These are phyloP conservation scores for Linderniella brevidens DNA, from an alignment of 257 asterid genomes.

Conservation along the genomic window DNA sequence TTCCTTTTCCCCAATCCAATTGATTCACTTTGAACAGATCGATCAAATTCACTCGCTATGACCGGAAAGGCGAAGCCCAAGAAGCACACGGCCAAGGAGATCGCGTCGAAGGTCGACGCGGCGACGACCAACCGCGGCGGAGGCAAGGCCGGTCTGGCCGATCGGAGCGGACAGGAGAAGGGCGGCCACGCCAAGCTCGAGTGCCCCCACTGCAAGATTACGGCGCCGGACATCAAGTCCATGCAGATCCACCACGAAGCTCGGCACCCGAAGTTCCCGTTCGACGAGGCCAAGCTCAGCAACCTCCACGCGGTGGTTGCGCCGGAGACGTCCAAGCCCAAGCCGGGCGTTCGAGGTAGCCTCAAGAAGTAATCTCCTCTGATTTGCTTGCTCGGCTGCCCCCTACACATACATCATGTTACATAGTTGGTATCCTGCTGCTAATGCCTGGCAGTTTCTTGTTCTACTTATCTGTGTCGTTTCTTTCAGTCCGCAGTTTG, in stretches of 20 bases:
- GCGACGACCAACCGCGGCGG: slow-evolving; percentile 83
- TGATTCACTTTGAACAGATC: background rate
- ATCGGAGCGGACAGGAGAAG: slow-evolving; percentile 46
- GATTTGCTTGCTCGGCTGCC: too few relatives aligned
- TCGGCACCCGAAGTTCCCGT: slow-evolving; percentile 63
- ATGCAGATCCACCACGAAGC: slow-evolving; percentile 93
- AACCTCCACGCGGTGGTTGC: slow-evolving; percentile 39
- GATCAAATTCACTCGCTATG: slow-evolving; percentile 21
- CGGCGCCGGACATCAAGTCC: slow-evolving; percentile 73
- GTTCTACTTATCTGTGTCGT: too few relatives aligned
- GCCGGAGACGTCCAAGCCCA: slow-evolving; percentile 34
- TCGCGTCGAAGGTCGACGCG: slow-evolving; percentile 58
- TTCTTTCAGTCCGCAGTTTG: too few relatives aligned
- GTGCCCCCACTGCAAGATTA: slow-evolving; percentile 72
- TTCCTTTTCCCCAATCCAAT: too few relatives aligned
- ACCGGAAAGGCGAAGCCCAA: slow-evolving; percentile 89
- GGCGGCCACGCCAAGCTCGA: slow-evolving; percentile 88
- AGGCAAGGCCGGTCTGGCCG: slow-evolving; percentile 65
- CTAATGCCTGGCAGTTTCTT: too few relatives aligned
- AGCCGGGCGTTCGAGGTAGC: slow-evolving; percentile 83
- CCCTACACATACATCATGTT: too few relatives aligned
- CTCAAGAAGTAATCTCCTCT: slow-evolving; percentile 34
- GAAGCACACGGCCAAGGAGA: slow-evolving; percentile 90
- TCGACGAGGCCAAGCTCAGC: slow-evolving; percentile 49
- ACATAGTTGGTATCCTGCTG: too few relatives aligned